Evolutionary conservation across 768 basidiomycete genomes (phyloP), one percentile per base, ranked within the genome.

Genomic region (Lactarius tabidus): DNA sequence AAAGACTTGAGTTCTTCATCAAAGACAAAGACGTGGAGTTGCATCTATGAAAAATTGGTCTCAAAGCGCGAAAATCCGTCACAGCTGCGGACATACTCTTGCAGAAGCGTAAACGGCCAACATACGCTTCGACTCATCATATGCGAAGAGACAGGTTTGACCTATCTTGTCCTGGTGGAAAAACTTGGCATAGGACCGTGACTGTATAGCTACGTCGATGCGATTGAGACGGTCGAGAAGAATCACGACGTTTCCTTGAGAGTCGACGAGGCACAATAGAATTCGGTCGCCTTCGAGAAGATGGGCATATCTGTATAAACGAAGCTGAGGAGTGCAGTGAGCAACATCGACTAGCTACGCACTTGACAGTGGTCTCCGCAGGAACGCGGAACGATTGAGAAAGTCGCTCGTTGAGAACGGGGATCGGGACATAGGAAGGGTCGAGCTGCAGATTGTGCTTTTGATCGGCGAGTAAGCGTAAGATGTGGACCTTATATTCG

Each of bases 51-150:
- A 38, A 17, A 3, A 17, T 29, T 9, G 8, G 53, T 59, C 28
- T 33, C 26, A 26, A 8, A 18, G 12, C 12, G 23, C 38, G 14
- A 26, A 9, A n/a, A 7, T 10, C 12, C 1, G 2, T n/a, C 2
- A 38, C 14, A 56, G 35, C 20, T 45, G 55, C 57, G 7, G 29
- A 61, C 68, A 2, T 29, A 79, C 84, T 73, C 79, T 84, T 7
- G 74, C 74, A 0, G 77, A 72, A 7, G 79, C 75, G 61, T 82
- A 80, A 0, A 86, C 62, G 0, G 80, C 79, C n/a, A 87, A 69
- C 74, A 81, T 79, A 2, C 80, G 78, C 66, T 79, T 82, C 20
- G 75, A 72, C 68, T 87, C 85, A 55, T 87, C 84, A 62, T 79
- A 85, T 0, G 85, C 77, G 10, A 86, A 54, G 8, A 81, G 29